A percentile compares a stretch with the other conserved stretches of the same genome.
Conservation (phyloP, 23 red algal genomes). For the Pyropia yezoensis region DNA sequence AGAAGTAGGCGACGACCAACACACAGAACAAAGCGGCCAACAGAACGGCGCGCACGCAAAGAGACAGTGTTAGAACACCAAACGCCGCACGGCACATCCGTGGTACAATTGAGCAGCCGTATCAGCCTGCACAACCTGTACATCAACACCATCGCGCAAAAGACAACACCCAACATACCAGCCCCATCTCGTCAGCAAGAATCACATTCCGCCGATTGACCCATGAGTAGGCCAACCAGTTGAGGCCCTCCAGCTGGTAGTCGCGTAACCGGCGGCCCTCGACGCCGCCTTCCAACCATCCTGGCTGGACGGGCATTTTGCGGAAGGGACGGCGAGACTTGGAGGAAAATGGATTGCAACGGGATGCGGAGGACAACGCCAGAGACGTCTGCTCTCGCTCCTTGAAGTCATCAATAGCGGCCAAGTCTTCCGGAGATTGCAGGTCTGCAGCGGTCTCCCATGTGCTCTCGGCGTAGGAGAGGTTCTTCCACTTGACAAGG, state of each 20-base stretch:
- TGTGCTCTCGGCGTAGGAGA: constrained; percentile 69
- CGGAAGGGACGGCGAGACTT: constrained; percentile 59
- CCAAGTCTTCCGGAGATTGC: constrained; percentile 56
- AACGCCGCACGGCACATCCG: no score
- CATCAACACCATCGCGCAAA: no score
- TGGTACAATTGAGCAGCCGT: no score
- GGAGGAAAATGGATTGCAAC: constrained; percentile 69
- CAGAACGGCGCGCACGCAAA: no score
- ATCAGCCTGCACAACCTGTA: no score
- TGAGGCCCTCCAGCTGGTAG: constrained; percentile 85
- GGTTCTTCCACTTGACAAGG: constrained; percentile 71
- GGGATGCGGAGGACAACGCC: constrained; percentile 19
- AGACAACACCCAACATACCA: background rate
- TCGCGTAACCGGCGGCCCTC: constrained; percentile 79
- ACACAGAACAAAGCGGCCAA: no score
- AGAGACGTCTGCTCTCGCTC: constrained; percentile 63
- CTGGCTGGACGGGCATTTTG: constrained; percentile 59
- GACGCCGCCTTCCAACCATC: constrained; percentile 36
- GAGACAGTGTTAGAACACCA: no score
- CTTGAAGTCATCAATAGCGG: constrained; percentile 61
- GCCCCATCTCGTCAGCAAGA: constrained; percentile 92
- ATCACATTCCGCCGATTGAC: constrained; percentile 78
- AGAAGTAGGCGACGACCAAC: no score
- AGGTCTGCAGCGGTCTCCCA: constrained; percentile 68
- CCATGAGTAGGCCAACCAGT: constrained; percentile 79